phyloP scores from a whole-genome alignment of 2,329 filamentous ascomycete species.

The Fusarium virguliforme region DNA sequence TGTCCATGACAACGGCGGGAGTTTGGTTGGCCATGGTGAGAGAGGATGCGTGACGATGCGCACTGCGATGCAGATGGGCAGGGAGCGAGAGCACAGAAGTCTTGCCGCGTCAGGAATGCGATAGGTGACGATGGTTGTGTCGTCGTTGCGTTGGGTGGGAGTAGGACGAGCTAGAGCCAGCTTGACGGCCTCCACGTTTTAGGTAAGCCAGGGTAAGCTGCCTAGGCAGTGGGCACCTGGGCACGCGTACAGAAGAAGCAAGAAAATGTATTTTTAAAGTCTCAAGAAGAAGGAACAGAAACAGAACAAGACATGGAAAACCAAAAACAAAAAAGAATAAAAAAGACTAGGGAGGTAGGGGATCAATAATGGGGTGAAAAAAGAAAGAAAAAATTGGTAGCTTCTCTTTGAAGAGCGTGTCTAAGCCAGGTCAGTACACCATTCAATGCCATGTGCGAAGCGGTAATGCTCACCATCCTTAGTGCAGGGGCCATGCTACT shows the following conservation, averaged over 20 bases:
- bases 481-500: conserved; percentile 90
- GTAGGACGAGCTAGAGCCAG: conserved; percentile 17
- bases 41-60: conserved; percentile 43
- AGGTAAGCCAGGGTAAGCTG: conserved; percentile 13
- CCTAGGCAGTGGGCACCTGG: too few species aligned
- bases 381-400: conserved; percentile 10
- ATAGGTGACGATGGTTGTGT: conserved; percentile 44
- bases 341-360: too few species aligned
- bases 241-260: too few species aligned
- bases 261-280: too few species aligned
- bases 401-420: conserved; percentile 9
- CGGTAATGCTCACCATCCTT: conserved; percentile 73
- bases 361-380: not conserved
- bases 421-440: too few species aligned
- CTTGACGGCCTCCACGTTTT: too few species aligned
- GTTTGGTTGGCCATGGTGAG: conserved; percentile 93
- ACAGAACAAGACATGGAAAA: too few species aligned
- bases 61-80: conserved; percentile 37
- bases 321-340: too few species aligned
- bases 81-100: conserved; percentile 27
- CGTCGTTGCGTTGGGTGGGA: conserved; percentile 48
- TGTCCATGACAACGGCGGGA: conserved; percentile 99
- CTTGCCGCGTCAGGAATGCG: conserved; percentile 42
- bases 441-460: too few species aligned
- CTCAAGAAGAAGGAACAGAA: too few species aligned